These are phyloP conservation scores for Begonia peltatifolia DNA, from an alignment of 306 rosid genomes.

Conservation along the genomic window DNA sequence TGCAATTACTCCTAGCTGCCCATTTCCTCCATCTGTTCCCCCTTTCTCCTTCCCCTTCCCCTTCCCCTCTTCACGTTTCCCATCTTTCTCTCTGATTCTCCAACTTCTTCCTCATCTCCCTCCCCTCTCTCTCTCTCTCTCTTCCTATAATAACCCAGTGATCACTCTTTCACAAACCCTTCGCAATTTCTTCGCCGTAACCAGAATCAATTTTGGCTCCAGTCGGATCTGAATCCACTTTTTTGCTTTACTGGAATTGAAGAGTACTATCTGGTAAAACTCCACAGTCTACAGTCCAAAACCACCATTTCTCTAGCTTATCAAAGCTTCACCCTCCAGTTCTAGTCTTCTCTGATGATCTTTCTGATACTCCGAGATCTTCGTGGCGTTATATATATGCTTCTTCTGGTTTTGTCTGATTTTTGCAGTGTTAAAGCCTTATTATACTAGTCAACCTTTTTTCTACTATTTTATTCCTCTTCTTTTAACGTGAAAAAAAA, in stretches of 20 bases:
- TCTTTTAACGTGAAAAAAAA: constrained; percentile 9
- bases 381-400: constrained; percentile 16
- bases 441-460: constrained; percentile 17
- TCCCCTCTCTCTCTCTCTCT: constrained; percentile 6
- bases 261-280: too few relatives aligned
- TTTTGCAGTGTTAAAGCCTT: constrained; percentile 7
- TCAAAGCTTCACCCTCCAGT: too few relatives aligned
- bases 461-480: constrained; percentile 6
- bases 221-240: too few relatives aligned
- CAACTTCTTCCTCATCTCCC: constrained; percentile 13
- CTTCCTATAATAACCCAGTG: too few relatives aligned
- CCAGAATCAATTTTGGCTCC: constrained; percentile 21
- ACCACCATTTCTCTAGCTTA: too few relatives aligned
- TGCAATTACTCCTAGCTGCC: constrained; percentile 84
- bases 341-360: too few relatives aligned
- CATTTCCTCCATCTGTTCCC: constrained; percentile 37
- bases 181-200: constrained; percentile 3
- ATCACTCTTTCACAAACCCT: constrained; percentile 3
- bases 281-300: too few relatives aligned
- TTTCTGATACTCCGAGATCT: constrained; percentile 43
- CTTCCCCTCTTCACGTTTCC: background rate
- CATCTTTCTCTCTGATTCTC: background rate
- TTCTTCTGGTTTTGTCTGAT: constrained; percentile 6
- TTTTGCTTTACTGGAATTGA: too few relatives aligned
- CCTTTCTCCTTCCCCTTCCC: constrained; percentile 18